Evolutionary conservation across 2,329 filamentous ascomycete genomes (phyloP).

Genomic region (Exophiala calicioides): DNA sequence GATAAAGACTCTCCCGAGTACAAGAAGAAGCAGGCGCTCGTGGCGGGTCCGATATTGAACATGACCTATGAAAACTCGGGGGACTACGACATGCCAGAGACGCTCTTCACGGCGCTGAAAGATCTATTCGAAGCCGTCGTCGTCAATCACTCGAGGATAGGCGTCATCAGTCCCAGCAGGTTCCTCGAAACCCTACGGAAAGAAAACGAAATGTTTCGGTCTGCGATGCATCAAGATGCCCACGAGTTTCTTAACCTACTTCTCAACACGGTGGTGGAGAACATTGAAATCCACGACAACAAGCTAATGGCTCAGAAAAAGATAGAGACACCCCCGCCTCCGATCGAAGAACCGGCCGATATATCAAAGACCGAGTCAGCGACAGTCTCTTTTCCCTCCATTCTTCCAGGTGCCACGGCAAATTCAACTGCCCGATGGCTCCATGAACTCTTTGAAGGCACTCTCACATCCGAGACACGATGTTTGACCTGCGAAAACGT

Average conservation of each 20-base stretch:
- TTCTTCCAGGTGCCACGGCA: constrained; percentile 42
- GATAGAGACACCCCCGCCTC: constrained; percentile 48
- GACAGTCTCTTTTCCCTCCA: constrained; percentile 40
- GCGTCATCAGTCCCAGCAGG: constrained; percentile 86
- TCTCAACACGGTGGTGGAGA: constrained; percentile 92
- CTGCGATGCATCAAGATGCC: constrained; percentile 96
- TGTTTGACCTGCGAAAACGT: constrained; percentile 95
- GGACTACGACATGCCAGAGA: constrained; percentile 90
- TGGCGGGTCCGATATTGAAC: constrained; percentile 82
- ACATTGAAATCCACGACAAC: constrained; percentile 84
- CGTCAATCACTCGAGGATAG: constrained; percentile 76
- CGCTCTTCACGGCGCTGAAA: constrained; percentile 89
- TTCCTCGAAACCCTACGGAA: constrained; percentile 92
- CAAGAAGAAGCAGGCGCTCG: constrained; percentile 94
- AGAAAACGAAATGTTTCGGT: constrained; percentile 96
- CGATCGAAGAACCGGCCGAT: constrained; percentile 40
- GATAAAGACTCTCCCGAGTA: constrained; percentile 96
- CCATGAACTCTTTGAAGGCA: constrained; percentile 93
- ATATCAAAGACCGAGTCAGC: constrained; percentile 56
- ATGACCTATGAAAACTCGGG: constrained; percentile 77
- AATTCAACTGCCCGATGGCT: constrained; percentile 82
- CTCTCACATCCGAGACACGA: constrained; percentile 91
- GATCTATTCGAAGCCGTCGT: constrained; percentile 94
- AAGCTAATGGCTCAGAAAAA: constrained; percentile 47
- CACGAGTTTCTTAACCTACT: constrained; percentile 95